Conservation (phyloP, 2,329 filamentous ascomycete species). For the Aureobasidium sp. region DNA sequence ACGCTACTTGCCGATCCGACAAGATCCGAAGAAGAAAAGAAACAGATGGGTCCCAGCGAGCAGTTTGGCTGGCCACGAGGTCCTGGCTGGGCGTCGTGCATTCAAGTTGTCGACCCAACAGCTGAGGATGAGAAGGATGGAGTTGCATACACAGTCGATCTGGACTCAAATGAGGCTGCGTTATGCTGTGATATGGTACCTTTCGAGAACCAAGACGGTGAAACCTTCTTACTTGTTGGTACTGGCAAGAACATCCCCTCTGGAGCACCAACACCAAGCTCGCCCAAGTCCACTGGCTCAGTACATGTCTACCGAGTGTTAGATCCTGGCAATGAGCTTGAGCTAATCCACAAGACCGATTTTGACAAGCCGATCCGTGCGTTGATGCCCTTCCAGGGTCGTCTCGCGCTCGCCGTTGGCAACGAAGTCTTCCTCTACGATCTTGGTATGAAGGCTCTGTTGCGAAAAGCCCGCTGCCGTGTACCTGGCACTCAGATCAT, state of each 20-base stretch:
- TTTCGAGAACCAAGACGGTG: slow-evolving; percentile 82
- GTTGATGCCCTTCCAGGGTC: slow-evolving; percentile 88
- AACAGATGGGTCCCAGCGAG: slow-evolving; percentile 64
- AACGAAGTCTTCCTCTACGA: slow-evolving; percentile 82
- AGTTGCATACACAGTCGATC: slow-evolving; percentile 67
- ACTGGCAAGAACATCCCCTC: slow-evolving; percentile 75
- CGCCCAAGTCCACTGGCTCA: slow-evolving; percentile 49
- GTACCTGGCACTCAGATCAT: slow-evolving; percentile 60
- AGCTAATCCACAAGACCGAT: slow-evolving; percentile 95
- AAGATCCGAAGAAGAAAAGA: slow-evolving; percentile 54
- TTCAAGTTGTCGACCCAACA: slow-evolving; percentile 82
- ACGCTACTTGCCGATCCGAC: slow-evolving; percentile 66
- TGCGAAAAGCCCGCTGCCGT: slow-evolving; percentile 63
- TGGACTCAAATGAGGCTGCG: slow-evolving; percentile 86
- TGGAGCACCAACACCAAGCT: slow-evolving; percentile 17
- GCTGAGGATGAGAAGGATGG: slow-evolving; percentile 37
- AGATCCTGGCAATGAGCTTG: slow-evolving; percentile 77
- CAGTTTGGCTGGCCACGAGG: slow-evolving; percentile 87
- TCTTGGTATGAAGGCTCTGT: slow-evolving; percentile 82
- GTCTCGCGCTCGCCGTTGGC: slow-evolving; percentile 77
- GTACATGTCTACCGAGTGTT: slow-evolving; percentile 90
- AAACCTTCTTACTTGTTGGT: slow-evolving; percentile 87
- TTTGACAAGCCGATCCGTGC: slow-evolving; percentile 83
- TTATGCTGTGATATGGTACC: slow-evolving; percentile 77
- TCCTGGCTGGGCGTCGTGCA: slow-evolving; percentile 88